A percentile compares a stretch with the other conserved stretches of the same genome.
Conservation (phyloP, 108 stramenopile species). For the Craspedostauros australis region DNA sequence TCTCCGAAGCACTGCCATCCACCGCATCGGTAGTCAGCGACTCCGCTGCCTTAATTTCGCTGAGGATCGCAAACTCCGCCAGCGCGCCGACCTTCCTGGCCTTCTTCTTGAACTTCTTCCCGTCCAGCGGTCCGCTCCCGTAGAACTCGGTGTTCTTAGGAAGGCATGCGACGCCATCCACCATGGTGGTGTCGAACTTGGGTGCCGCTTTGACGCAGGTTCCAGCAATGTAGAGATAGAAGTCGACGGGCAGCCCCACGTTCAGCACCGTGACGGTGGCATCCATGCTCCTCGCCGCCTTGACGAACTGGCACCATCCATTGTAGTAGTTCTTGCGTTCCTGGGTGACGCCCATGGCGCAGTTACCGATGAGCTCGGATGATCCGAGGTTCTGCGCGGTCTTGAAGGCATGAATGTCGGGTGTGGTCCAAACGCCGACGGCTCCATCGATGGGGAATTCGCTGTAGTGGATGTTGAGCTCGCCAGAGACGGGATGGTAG, state of each 20-base stretch:
- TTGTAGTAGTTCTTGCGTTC: slow-evolving; percentile 36
- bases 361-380: slow-evolving; percentile 41
- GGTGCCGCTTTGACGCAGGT: slow-evolving; percentile 4
- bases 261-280: slow-evolving; percentile 27
- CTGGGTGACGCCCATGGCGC: slow-evolving; percentile 32
- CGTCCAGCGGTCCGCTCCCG: slow-evolving; percentile 1
- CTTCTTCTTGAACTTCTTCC: slow-evolving; percentile 26
- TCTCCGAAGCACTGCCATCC: too few relatives aligned
- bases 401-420: slow-evolving; percentile 25
- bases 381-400: slow-evolving; percentile 19
- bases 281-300: slow-evolving; percentile 43
- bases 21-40: too few relatives aligned
- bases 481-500: slow-evolving; percentile 11
- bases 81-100: slow-evolving; percentile 31
- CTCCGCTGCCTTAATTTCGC: slow-evolving; percentile 4
- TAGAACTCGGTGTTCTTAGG: slow-evolving; percentile 20
- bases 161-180: slow-evolving; percentile 48
- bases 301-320: slow-evolving; percentile 59
- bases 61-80: slow-evolving; percentile 13
- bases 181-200: slow-evolving; percentile 21
- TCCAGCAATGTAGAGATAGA: slow-evolving; percentile 37
- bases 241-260: slow-evolving; percentile 43
- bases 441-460: slow-evolving; percentile 27
- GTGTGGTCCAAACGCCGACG: slow-evolving; percentile 35
- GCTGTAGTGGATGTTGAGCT: slow-evolving; percentile 31